A percentile compares a stretch with the other conserved stretches of the same genome.
These are phyloP conservation scores for Graphiopsis chlorocephala DNA, from an alignment of 2,329 filamentous ascomycete species.

Conservation along the genomic window DNA sequence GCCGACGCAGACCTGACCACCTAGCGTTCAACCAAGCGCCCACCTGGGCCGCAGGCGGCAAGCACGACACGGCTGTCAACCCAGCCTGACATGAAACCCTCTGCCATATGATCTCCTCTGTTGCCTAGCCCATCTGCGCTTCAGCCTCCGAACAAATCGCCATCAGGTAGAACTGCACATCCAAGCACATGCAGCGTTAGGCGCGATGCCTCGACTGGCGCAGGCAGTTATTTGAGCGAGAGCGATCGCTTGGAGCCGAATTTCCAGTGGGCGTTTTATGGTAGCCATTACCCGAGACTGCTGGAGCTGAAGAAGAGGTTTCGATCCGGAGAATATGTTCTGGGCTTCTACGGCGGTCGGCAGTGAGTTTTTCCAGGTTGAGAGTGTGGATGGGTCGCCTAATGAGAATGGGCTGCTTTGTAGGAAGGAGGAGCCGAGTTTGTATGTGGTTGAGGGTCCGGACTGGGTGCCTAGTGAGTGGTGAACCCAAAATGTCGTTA, in stretches of 20 bases:
- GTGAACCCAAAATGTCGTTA: too few relatives aligned
- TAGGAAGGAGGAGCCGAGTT: not conserved
- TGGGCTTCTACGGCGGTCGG: slow-evolving; percentile 16
- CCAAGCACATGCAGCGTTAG: slow-evolving; percentile 18
- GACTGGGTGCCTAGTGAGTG: not conserved
- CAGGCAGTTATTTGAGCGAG: slow-evolving; percentile 48
- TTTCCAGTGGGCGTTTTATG: slow-evolving; percentile 32
- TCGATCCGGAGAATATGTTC: slow-evolving; percentile 24
- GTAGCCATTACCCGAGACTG: slow-evolving; percentile 30
- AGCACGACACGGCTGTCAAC: slow-evolving; percentile 17
- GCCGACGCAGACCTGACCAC: slow-evolving; percentile 14
- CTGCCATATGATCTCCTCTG: slow-evolving; percentile 14
- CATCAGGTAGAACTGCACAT: slow-evolving; percentile 14
- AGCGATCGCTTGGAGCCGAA: slow-evolving; percentile 37
- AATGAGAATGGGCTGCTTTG: slow-evolving; percentile 16
- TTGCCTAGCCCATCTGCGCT: not conserved
- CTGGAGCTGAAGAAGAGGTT: slow-evolving; percentile 32
- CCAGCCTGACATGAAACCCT: slow-evolving; percentile 17
- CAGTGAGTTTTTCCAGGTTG: slow-evolving; percentile 14
- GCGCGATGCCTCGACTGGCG: slow-evolving; percentile 41
- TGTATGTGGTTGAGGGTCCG: slow-evolving; percentile 16
- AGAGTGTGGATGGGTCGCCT: slow-evolving; percentile 8
- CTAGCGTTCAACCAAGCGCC: slow-evolving; percentile 18
- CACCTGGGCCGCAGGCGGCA: not conserved
- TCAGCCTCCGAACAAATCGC: not conserved